A percentile compares a stretch with the other conserved stretches of the same genome.
These are phyloP conservation scores for Yarrowia sp. DNA, from an alignment of 805 yeast genomes.

Conservation along the genomic window DNA sequence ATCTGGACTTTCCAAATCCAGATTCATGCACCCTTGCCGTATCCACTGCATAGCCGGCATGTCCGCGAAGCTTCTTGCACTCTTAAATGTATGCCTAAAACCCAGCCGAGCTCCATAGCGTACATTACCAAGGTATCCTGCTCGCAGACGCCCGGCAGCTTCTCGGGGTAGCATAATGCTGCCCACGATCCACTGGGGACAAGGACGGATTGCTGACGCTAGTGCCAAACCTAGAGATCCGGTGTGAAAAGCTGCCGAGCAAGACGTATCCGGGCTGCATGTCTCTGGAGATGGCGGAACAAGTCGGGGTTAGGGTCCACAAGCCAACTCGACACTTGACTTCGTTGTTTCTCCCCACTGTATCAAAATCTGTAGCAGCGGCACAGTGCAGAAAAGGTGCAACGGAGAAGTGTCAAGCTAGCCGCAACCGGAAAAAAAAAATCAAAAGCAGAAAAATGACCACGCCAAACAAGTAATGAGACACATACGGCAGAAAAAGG, in stretches of 20 bases:
- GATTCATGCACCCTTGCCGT: conserved; percentile 13
- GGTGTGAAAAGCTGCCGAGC: not conserved
- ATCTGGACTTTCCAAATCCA: conserved; percentile 11
- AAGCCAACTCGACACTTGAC: not conserved
- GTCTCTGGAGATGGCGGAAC: not conserved
- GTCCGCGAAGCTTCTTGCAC: conserved; percentile 13
- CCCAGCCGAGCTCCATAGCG: not conserved
- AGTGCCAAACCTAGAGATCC: not conserved
- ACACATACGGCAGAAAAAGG: not conserved
- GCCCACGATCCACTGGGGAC: not conserved
- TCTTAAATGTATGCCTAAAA: not conserved
- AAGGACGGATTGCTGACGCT: not conserved
- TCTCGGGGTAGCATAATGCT: not conserved
- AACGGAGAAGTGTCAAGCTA: not conserved
- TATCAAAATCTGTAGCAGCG: not conserved
- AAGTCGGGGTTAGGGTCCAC: not conserved
- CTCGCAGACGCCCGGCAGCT: not conserved
- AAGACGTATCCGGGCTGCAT: conserved; percentile 12
- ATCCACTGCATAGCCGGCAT: conserved; percentile 15
- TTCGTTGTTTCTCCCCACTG: not conserved
- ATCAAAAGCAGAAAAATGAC: not conserved
- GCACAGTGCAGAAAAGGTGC: not conserved
- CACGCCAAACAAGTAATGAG: not conserved
- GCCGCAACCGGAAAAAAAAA: conserved; percentile 3
- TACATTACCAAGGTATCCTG: not conserved